A percentile compares a stretch with the other conserved stretches of the same genome.
Evolutionary conservation across 2,329 filamentous ascomycete species (phyloP).

Genomic region (Phyllosticta citribraziliensis): DNA sequence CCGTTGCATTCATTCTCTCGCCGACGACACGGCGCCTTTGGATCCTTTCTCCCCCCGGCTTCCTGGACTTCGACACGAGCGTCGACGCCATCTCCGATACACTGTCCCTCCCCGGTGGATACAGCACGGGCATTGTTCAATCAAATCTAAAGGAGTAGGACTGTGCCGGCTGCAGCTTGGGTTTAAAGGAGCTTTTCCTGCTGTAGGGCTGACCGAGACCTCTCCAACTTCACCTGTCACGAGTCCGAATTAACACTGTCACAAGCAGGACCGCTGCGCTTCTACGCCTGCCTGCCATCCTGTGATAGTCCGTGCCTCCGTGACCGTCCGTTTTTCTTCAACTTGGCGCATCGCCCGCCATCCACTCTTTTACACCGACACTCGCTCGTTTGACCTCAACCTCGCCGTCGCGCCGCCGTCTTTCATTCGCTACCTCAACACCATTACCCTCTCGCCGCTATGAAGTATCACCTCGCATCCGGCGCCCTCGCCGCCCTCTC

Average conservation of each 20-base stretch:
- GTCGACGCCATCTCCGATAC: background rate
- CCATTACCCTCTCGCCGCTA: background rate
- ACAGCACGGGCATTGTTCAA: conserved; percentile 8
- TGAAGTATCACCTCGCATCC: background rate
- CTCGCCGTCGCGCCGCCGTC: background rate
- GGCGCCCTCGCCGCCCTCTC: conserved; percentile 16
- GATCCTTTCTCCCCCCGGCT: background rate
- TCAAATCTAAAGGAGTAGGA: conserved; percentile 9
- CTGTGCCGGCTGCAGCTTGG: background rate
- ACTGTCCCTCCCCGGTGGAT: conserved; percentile 9
- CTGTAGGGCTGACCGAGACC: background rate
- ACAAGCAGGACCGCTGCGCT: background rate
- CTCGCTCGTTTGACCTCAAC: background rate
- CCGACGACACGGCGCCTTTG: background rate
- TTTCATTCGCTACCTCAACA: background rate
- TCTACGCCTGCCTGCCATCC: background rate
- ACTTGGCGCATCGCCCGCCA: background rate
- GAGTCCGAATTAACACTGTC: background rate
- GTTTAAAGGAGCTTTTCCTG: background rate
- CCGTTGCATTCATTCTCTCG: no score
- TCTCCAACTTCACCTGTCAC: background rate
- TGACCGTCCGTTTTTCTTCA: background rate
- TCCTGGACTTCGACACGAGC: background rate
- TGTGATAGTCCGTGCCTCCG: background rate
- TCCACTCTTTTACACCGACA: conserved; percentile 6